These are phyloP conservation scores for Arabis alpina DNA, from an alignment of 345 rosid species.

Conservation along the genomic window DNA sequence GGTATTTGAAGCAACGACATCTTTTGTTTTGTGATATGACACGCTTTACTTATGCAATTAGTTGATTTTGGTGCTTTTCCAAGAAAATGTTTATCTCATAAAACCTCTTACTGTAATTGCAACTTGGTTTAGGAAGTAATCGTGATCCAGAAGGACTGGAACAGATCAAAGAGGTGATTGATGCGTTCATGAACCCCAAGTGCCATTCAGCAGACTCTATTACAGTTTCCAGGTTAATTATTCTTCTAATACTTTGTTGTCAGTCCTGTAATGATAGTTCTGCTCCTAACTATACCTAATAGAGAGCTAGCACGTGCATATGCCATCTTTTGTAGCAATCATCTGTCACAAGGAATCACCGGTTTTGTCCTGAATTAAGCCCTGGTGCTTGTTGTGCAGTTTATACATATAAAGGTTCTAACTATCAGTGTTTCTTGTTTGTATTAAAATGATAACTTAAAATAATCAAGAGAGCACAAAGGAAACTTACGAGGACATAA, in stretches of 20 bases:
- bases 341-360: conserved; percentile 22
- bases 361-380: not conserved
- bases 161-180: conserved; percentile 62
- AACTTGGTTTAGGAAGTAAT: conserved; percentile 41
- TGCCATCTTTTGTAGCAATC: conserved; percentile 2
- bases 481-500: not conserved
- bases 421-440: conserved; percentile 10
- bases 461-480: not conserved
- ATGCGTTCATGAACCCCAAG: conserved; percentile 84
- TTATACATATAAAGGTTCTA: not conserved
- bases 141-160: conserved; percentile 45
- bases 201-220: conserved; percentile 81
- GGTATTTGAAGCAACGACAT: conserved; percentile 48
- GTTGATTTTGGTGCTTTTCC: conserved; percentile 19
- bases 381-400: not conserved
- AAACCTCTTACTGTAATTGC: conserved; percentile 3
- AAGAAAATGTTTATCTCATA: conserved; percentile 2
- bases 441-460: conserved; percentile 2
- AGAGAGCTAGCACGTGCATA: not conserved
- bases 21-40: conserved; percentile 19
- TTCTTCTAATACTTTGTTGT: conserved; percentile 31
- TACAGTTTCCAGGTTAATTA: conserved; percentile 59
- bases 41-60: conserved; percentile 22
- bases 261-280: conserved; percentile 14
- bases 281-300: not conserved